Conservation (phyloP, 495 filamentous ascomycete species). For the Trichoderma erinaceum region DNA sequence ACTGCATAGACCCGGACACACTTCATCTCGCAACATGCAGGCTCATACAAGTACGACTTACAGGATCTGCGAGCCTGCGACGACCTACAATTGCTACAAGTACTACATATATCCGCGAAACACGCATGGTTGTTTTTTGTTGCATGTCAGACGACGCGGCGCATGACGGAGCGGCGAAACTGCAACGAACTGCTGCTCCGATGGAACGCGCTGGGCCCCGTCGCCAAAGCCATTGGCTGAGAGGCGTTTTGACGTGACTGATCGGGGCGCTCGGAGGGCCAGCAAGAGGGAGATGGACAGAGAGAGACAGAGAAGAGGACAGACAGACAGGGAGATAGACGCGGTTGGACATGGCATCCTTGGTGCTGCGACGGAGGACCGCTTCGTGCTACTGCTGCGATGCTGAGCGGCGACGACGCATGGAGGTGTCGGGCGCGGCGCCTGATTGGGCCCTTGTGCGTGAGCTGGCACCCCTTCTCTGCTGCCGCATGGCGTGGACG, state of each 20-base stretch:
- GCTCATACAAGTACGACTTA: too few species aligned
- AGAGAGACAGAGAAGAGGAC: not conserved
- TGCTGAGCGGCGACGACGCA: slow-evolving; percentile 3
- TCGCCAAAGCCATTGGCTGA: not conserved
- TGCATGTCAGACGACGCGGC: slow-evolving; percentile 10
- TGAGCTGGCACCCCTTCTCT: slow-evolving; percentile 10
- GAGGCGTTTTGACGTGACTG: slow-evolving; percentile 2
- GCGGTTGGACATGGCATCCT: not conserved
- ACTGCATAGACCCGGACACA: too few species aligned
- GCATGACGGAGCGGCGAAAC: slow-evolving; percentile 6
- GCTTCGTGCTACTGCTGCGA: not conserved
- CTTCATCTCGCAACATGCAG: too few species aligned
- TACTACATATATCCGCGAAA: not conserved
- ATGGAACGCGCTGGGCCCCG: not conserved
- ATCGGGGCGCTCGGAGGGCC: not conserved
- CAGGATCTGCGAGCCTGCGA: too few species aligned
- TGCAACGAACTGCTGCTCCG: not conserved
- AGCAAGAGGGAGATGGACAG: not conserved
- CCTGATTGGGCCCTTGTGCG: slow-evolving; percentile 14
- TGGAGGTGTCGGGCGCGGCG: slow-evolving; percentile 12
- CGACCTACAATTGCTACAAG: too few species aligned
- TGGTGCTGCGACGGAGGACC: not conserved
- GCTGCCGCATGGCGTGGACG: slow-evolving; percentile 12
- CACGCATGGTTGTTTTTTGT: not conserved
- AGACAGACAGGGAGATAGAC: not conserved